Percentiles rank a stretch among this genome's conserved stretches.
Conservation (phyloP, 2,329 filamentous ascomycete species). For the Ambrosiella beaveri region DNA sequence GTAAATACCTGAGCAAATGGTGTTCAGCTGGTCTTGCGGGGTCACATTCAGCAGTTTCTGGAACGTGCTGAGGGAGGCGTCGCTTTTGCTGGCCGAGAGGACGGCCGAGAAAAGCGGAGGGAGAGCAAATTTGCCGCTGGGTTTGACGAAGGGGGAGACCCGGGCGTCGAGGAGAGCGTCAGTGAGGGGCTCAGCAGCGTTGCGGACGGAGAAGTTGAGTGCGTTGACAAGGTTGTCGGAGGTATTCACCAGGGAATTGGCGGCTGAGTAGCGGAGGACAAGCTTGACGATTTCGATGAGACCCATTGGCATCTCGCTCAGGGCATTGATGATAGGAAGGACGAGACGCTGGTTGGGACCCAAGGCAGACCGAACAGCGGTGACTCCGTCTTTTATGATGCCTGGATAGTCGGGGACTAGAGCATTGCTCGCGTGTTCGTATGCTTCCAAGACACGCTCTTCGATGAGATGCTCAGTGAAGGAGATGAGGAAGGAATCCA, state of each 20-base stretch:
- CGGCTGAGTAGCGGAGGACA: background rate
- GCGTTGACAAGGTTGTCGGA: background rate
- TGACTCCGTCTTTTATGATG: background rate
- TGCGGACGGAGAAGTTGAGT: background rate
- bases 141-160: background rate
- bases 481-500: background rate
- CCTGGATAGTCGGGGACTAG: background rate
- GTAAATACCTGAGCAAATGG: background rate
- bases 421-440: background rate
- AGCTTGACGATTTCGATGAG: background rate
- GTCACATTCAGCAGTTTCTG: background rate
- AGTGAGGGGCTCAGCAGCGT: background rate
- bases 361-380: background rate
- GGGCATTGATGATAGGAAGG: background rate
- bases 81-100: background rate
- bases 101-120: background rate
- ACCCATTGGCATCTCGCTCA: background rate
- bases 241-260: background rate
- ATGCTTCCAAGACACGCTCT: background rate
- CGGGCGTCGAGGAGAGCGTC: background rate
- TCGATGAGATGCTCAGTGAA: background rate
- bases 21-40: background rate
- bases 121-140: background rate
- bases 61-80: background rate
- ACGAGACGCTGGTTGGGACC: background rate